Evolutionary conservation across 345 rosid genomes (phyloP), one percentile per base, ranked within the genome.

Genomic region (Ceriops tagal): DNA sequence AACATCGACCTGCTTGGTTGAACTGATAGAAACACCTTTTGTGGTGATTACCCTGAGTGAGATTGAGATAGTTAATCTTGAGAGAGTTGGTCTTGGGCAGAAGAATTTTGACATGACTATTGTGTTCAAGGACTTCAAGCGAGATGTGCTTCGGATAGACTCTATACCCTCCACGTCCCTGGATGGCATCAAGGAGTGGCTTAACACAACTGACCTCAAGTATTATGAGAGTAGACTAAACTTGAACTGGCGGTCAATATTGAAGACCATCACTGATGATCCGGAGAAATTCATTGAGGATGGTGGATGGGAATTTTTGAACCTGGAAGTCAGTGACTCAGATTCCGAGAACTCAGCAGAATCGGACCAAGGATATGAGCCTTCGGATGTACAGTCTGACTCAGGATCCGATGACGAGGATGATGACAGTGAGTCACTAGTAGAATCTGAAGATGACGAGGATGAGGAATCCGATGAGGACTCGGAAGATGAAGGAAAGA

Each of bases 221-320:
- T 92, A 92, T 68, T 95, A 88, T 49, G 99, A 95, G 82, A 95
- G 97, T 79, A 92, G 86, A 77, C 69, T 92, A 85, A 95, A 95
- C 80, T 85, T 95, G 53, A 95, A 88, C 78, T 92, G 99, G 97
- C 80, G 96, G 69, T 96, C 82, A 77, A 92, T 95, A 58, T 70
- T 95, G 83, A 92, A 92, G 82, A 87, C 92, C 1, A 90, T 92
- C 71, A 85, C 91, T 16, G 97, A 95, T 66, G 99, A 92, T 74
- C 98, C 96, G 0, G 87, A 90, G 78, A 87, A 88, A 79, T 95
- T 95, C 72, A 75, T 88, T 24, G 92, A 88, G 22, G 87, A 89
- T 28, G 97, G 97, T 5, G 97, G 96, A 8, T 95, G 96, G 97
- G 99, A 92, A 80, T 90, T 95, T 77, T 69, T 92, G 78, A 92